These are phyloP conservation scores for Xylariaceae sp. DNA, from an alignment of 2,329 filamentous ascomycete genomes.

Conservation along the genomic window DNA sequence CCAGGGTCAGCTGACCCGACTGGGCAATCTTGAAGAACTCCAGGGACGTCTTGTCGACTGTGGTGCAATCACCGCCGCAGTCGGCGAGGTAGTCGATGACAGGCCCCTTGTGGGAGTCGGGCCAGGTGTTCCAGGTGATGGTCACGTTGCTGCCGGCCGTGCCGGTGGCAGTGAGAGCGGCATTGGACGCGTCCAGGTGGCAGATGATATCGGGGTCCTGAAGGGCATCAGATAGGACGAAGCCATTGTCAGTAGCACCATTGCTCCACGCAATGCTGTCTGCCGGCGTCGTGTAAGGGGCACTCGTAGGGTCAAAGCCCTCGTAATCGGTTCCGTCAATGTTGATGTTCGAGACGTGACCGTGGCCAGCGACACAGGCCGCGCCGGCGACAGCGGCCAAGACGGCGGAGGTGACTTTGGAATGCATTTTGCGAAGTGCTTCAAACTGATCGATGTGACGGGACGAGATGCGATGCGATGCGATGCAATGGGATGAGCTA, in stretches of 20 bases:
- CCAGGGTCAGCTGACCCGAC: slow-evolving; percentile 26
- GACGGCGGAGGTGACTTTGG: slow-evolving; percentile 1
- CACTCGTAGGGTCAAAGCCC: slow-evolving; percentile 5
- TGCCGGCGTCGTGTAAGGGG: slow-evolving; percentile 1
- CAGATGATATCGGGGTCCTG: slow-evolving; percentile 32
- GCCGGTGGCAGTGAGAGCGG: slow-evolving; percentile 27
- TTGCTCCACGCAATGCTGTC: slow-evolving; percentile 25
- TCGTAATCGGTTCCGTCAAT: slow-evolving; percentile 1
- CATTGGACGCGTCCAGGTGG: slow-evolving; percentile 27
- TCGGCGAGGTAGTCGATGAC: slow-evolving; percentile 29
- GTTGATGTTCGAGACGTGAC: not conserved
- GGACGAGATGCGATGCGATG: not conserved
- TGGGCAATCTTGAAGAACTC: slow-evolving; percentile 25
- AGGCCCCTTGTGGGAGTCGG: slow-evolving; percentile 43
- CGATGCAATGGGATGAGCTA: not conserved
- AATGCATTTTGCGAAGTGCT: slow-evolving; percentile 3
- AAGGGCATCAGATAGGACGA: slow-evolving; percentile 32
- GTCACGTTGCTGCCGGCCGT: slow-evolving; percentile 50
- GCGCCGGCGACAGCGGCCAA: slow-evolving; percentile 1
- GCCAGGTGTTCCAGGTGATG: slow-evolving; percentile 59
- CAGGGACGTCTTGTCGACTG: slow-evolving; percentile 22
- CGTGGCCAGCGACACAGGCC: slow-evolving; percentile 1
- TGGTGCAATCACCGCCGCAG: slow-evolving; percentile 23
- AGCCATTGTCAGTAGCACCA: slow-evolving; percentile 27
- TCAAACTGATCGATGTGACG: no score